Evolutionary conservation across 2,329 filamentous ascomycete genomes (phyloP), one percentile per base, ranked within the genome.

Genomic region (Penicillium expansum): DNA sequence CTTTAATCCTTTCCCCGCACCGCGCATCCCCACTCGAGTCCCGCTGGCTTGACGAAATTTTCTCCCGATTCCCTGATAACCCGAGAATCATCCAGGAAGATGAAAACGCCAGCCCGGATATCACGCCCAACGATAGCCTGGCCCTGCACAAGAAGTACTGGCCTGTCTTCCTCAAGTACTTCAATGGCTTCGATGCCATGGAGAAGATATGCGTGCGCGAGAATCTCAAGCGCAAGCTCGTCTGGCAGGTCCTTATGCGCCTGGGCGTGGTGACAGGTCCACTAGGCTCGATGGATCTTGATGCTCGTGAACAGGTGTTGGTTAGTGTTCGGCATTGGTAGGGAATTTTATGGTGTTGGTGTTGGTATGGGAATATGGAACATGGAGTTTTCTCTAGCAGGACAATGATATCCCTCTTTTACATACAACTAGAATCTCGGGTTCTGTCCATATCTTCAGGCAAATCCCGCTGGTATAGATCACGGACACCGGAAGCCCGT

Each of bases 181-280:
- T 97, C 66, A 92, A 97, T 71, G 94, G 94, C 1, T 83, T 82
- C 55, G 87, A 89, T 69, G 86, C 92, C 2, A 80, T 97, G 58
- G 94, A 99, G 76, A 87, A 92, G 65, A 89, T 99, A 62, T 85
- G 89, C 1, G 78, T 94, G n/a, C 83, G 88, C 55, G 91, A 97
- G 75, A 89, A 90, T 6, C 83, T 95, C 77, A 96, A 94, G 78
- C 82, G 91, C 55, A 95, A 93, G 76, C 71, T 77, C 41, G 81
- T 85, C 4, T 79, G 78, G 75, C 74, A 77, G 61, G 65, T 84
- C 56, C 73, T 85, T 32, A 76, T 70, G 41, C 87, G 90, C 64
- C 82, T 91, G 14, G 92, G 89, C 79, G 82, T 83, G 45, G 77
- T 87, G 53, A 72, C 89, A 54, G 82, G 81, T 39, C 64, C 68